Base-by-base conservation (phyloP, 805 yeast genomes). In the Starmerella potacharoeniae region DNA sequence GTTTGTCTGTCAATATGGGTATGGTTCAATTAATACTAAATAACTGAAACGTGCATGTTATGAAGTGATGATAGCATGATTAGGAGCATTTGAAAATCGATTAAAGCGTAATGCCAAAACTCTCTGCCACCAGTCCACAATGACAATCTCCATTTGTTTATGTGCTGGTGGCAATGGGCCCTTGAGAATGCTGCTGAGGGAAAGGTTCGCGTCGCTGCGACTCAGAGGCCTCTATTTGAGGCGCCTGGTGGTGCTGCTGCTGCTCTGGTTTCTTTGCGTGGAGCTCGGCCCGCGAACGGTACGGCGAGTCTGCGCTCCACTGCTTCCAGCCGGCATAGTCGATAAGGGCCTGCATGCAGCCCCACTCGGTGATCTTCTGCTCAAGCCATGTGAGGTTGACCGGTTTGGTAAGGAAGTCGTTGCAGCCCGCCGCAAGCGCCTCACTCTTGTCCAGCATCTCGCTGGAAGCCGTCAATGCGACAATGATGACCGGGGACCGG, bases 291-390 rank as follows among this genome's bases (percentile, higher is more conserved):
- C 46, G 33, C 8, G 46, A 43, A 1, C 34, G 13, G 33, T 10
- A 28, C 41, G 51, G 43, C 7, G 28, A 17, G 5, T 45, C 54
- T 10, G 52, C 55, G 40, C 60, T 58, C 76, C 76, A 73, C 49
- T 69, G 64, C 54, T 71, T 68, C 95, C 97, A 93, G 40, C 95
- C 91, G 67, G 93, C 96, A 68, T 85, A 91, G 69, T 91, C 95
- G 67, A 91, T 90, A 50, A 91, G 72, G 0, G 97, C 97, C 71
- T 91, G 98, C 97, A 91, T 91, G 69, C 97, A 91, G 0, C 98
- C 97, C 97, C 97, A 93, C 69, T 91, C 97, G 41, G 66, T 62
- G 40, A 93, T 86, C 70, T 93, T 93, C 65, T 86, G 87, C 64
- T 89, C 86, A 48, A 93, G 74, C 99, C 99, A 93, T 49, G 81